A percentile compares a stretch with the other conserved stretches of the same genome.
These are phyloP conservation scores for Paulownia fortunei DNA, from an alignment of 257 asterid species.

Conservation along the genomic window DNA sequence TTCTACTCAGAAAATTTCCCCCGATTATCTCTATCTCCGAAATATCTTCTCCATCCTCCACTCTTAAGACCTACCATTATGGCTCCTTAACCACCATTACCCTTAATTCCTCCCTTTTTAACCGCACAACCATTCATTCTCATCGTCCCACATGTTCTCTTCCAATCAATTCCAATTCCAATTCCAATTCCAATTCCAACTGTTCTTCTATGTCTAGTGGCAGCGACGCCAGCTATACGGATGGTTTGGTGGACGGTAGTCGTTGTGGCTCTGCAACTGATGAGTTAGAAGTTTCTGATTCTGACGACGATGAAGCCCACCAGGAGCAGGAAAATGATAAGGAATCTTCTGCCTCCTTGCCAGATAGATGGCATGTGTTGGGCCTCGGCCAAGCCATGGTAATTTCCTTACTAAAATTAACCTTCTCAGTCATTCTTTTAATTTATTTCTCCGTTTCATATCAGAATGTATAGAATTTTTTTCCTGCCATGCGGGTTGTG, in stretches of 20 bases:
- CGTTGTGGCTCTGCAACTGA: conserved; percentile 40
- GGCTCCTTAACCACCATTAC: neutral
- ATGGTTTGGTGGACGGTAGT: conserved; percentile 28
- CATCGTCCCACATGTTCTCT: conserved; percentile 26
- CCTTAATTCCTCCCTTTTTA: conserved; percentile 26
- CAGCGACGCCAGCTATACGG: conserved; percentile 39
- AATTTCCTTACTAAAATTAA: neutral
- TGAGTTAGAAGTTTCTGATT: conserved; percentile 48
- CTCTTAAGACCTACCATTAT: neutral
- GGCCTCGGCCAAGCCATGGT: conserved; percentile 99
- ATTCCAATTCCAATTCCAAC: too few relatives aligned
- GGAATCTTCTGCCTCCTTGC: conserved; percentile 43
- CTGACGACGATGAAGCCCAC: conserved; percentile 52
- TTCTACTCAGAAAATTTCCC: conserved; percentile 29
- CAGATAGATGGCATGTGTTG: conserved; percentile 85
- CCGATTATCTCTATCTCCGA: conserved; percentile 40
- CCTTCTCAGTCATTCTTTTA: too few relatives aligned
- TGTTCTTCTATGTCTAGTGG: conserved; percentile 51
- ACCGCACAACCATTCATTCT: conserved; percentile 22
- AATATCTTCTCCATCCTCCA: conserved; percentile 43
- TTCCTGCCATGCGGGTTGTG: neutral
- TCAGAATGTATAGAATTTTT: too few relatives aligned
- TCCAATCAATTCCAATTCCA: conserved; percentile 31
- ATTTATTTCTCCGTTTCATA: neutral
- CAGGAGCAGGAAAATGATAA: conserved; percentile 21